Base-by-base conservation (phyloP, 352 stramenopile species). In the Globisporangium perplexum region DNA sequence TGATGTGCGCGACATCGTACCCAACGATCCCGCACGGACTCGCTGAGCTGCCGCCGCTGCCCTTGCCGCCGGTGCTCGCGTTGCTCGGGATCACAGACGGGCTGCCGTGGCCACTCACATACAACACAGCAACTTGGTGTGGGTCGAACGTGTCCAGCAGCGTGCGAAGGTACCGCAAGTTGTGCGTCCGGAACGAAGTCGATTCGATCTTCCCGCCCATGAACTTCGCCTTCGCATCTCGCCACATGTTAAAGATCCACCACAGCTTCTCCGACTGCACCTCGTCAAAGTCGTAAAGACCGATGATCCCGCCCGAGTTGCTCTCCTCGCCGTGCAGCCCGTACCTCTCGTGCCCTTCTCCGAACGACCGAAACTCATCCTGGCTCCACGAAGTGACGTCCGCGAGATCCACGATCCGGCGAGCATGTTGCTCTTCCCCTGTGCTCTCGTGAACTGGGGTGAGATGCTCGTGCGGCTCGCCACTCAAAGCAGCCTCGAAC, bases 201-300 rank as follows among this genome's bases (percentile, higher is more conserved):
- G 81, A 74, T 38, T 90, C 82, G 22, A 83, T 71, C 50, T 93
- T 93, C 22, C 82, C 76, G 7, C 68, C 77, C 10, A 78, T 70
- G 58, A 88, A 93, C 59, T 86, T 89, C 12, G 62, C 56, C 43
- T 86, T 87, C 1, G 71, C 70, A 39, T 80, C 68, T 12, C 63
- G 66, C 79, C 79, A 93, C 30, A 73, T 31, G 35, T 90, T 90
- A 39, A 93, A 93, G 17, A 93, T 86, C 77, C 77, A 90, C 77
- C 82, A 90, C 18, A 93, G 57, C 36, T 74, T 77, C 59, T 89
- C 82, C 2, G 77, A 89, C 57, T 90, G 82, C n/a, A 83, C 72
- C 57, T 90, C 79, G 30, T 93, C 79, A 47, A 89, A 90, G 60
- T 90, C 82, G 55, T 83, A 90, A 18, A 86, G 54, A 15, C 81